These are phyloP conservation scores for Phaseolus coccineus DNA, from an alignment of 331 rosid genomes.

Conservation along the genomic window DNA sequence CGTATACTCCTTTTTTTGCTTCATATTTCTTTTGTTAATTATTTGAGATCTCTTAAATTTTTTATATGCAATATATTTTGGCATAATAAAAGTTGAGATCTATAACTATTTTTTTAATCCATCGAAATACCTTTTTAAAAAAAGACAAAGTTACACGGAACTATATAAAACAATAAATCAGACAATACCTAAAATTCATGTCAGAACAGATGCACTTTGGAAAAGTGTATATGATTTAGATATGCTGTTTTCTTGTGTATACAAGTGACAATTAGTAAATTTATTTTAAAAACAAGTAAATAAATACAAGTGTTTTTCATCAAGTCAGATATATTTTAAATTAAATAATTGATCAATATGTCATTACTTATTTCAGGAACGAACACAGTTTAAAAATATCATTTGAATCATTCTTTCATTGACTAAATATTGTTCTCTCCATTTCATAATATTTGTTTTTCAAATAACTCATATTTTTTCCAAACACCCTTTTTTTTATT, in stretches of 20 bases:
- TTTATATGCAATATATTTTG: not conserved
- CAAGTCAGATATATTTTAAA: not conserved
- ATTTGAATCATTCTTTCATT: not conserved
- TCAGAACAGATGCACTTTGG: not conserved
- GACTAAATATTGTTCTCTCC: not conserved
- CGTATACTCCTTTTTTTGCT: conserved; percentile 3
- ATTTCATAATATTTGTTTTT: not conserved
- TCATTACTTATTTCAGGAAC: not conserved
- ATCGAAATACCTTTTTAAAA: too few species aligned
- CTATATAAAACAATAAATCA: too few species aligned
- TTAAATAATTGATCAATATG: not conserved
- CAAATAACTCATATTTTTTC: not conserved
- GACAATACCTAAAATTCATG: too few species aligned
- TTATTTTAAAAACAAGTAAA: not conserved
- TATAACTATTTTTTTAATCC: too few species aligned
- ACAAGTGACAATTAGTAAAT: not conserved
- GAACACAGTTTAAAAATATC: not conserved
- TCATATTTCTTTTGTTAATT: not conserved
- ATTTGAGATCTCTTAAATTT: not conserved
- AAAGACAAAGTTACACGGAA: too few species aligned
- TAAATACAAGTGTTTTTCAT: not conserved
- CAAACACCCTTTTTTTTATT: not conserved
- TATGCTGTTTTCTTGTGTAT: not conserved
- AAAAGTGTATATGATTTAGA: not conserved
- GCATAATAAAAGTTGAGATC: too few species aligned